Base-by-base conservation (phyloP, 2,329 filamentous ascomycete genomes). In the Neurospora sp. region DNA sequence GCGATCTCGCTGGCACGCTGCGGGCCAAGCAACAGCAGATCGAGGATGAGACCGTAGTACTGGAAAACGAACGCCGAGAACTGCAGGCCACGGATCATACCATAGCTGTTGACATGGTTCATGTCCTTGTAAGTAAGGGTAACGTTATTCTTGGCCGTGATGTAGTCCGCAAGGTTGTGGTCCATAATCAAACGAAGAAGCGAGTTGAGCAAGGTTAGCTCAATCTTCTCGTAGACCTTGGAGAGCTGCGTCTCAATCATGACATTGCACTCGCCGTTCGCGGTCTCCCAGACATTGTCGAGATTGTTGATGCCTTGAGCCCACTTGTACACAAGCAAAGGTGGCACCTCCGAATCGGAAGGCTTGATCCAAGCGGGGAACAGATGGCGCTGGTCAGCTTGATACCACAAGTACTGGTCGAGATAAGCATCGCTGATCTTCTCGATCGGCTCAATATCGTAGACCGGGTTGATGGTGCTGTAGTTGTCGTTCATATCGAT, bases 401-500 rank as follows among this genome's bases (percentile, higher is more conserved):
- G 96, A 78, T 99, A 99, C 96, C 96, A 99, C 10, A 99, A 86
- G 77, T 99, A 99, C 78, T 99, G 96, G 77, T 99, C 96, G 67
- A 99, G 88, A 76, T 99, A 99, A 2, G 96, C 96, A 81, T 99
- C 96, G 46, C 95, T 99, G 76, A 99, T 99, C 84, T 99, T 99
- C 84, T 99, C 96, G 71, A 99, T 97, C 0, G 96, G 96, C 81
- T 99, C 96, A 71, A 99, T 96, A 75, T 99, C 96, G 78, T 99
- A 99, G 1, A 99, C 96, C 0, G 96, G 96, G 78, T 99, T 99
- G 84, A 99, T 99, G 19, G 93, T 95, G 84, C 90, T 98, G 83
- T 99, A 99, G 78, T 99, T 99, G 82, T 99, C 96, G 80, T 99
- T 99, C 96, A 99, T 99, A 78, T 99, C 96, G 75, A 99, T 99